phyloP scores from a whole-genome alignment of 331 rosid genomes.

The Malus hybrid region DNA sequence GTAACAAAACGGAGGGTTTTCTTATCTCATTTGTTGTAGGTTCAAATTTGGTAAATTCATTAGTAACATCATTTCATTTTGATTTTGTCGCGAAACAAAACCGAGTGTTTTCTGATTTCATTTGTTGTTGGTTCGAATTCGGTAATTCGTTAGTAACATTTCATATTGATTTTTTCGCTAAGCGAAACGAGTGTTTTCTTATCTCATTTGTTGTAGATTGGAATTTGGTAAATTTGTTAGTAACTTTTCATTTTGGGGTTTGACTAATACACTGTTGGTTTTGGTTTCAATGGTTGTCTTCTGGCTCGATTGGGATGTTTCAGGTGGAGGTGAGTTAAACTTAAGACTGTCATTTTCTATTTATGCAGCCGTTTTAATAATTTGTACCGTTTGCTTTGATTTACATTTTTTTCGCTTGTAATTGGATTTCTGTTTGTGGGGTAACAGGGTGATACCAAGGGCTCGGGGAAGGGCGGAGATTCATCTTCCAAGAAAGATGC shows the following conservation, averaged over 20 bases:
- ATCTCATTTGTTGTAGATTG: neutral
- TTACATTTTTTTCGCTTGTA: neutral
- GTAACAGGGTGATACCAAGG: slow-evolving; percentile 88
- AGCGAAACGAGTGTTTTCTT: neutral
- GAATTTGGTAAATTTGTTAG: neutral
- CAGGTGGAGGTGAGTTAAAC: slow-evolving; percentile 82
- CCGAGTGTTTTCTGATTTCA: neutral
- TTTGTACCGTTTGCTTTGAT: slow-evolving; percentile 1
- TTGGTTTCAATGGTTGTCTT: slow-evolving; percentile 17
- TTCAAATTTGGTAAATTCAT: no score
- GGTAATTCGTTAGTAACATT: neutral
- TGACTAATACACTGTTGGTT: slow-evolving; percentile 22
- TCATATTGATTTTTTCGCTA: no score
- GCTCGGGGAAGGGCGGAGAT: slow-evolving; percentile 82
- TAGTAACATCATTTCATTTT: neutral
- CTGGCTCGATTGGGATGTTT: slow-evolving; percentile 24
- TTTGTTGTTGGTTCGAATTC: neutral
- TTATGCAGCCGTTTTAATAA: neutral
- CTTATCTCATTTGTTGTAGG: neutral
- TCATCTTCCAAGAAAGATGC: slow-evolving; percentile 64
- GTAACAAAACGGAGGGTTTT: neutral
- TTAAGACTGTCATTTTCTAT: neutral
- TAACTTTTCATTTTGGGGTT: neutral
- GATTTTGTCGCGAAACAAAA: neutral
- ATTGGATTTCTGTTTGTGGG: slow-evolving; percentile 12